Evolutionary conservation across 495 filamentous ascomycete species (phyloP), one percentile per base, ranked within the genome.

Genomic region (Astrothelium subdiscretum): DNA sequence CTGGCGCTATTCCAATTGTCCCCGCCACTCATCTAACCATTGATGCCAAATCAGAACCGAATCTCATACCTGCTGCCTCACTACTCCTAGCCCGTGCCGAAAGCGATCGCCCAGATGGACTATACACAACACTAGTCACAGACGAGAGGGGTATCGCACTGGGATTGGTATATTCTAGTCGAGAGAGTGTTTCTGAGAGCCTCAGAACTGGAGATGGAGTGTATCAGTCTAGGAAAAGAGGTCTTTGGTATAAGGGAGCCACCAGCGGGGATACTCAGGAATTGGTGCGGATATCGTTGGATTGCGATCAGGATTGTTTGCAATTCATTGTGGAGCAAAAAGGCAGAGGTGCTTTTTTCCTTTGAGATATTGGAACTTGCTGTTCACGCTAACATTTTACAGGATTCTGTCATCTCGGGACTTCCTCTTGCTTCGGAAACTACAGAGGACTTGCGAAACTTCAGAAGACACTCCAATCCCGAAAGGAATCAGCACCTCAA

Each of bases 241-340:
- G 92, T 1, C 75, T 98, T 27, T 98, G 94, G 94, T 90, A 95
- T 75, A 98, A 98, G 75, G 94, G 94, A 26, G 89, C 91, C 35
- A 91, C 87, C 10, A 96, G 92, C 59, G 95, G 94, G 29, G 92
- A 97, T 72, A 87, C 86, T 1, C 94, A 98, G 72, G 85, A 97
- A 71, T 76, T 98, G 59, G 80, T 97, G 26, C 84, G 83, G 38
- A 85, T 98, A 66, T 86, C 88, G 3, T 74, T 89, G 27, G 94
- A 98, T 70, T 98, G 94, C 73, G 94, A 98, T 71, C 84, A 86
- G 61, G 94, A 98, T 75, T 95, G 92, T 63, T 74, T 98, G 63
- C 85, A 87, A 59, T 97, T 96, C 71, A 79, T 87, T 1, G 94
- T 97, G 22, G 84, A 84, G 67, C 94, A 98, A 72, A 90, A 87